Conservation (phyloP, 345 rosid species). For the Cardiospermum halicacabum region DNA sequence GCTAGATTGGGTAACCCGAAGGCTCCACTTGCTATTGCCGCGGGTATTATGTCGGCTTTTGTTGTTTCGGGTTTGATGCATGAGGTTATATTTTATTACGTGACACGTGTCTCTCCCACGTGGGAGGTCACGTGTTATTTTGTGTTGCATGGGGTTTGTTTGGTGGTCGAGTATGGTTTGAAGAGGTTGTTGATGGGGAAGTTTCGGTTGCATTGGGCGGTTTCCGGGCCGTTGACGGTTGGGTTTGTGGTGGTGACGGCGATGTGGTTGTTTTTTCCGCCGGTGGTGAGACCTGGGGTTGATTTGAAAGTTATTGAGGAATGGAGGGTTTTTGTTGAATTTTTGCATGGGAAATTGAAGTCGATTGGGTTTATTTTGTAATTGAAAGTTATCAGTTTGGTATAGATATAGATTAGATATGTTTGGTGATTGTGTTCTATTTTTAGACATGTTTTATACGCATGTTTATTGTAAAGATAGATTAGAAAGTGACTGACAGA, state of each 20-base stretch:
- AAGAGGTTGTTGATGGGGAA: conserved; percentile 15
- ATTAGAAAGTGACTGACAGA: too few relatives aligned
- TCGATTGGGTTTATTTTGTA: too few relatives aligned
- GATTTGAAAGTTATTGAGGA: conserved; percentile 15
- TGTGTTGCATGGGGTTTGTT: conserved; percentile 30
- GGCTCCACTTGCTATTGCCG: neutral
- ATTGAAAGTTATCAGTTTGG: too few relatives aligned
- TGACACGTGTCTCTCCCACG: conserved; percentile 23
- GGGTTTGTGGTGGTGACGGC: conserved; percentile 29
- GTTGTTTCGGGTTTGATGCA: conserved; percentile 30
- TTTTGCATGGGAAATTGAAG: too few relatives aligned
- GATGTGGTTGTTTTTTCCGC: conserved; percentile 43
- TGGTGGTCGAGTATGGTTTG: conserved; percentile 23
- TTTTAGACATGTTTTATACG: too few relatives aligned
- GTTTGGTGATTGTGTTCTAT: too few relatives aligned
- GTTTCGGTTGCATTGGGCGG: conserved; percentile 17
- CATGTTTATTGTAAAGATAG: too few relatives aligned
- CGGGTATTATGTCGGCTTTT: conserved; percentile 14
- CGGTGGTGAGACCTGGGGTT: conserved; percentile 15
- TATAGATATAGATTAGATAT: too few relatives aligned
- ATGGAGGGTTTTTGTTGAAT: conserved; percentile 7
- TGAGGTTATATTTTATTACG: conserved; percentile 22
- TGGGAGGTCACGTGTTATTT: conserved; percentile 34
- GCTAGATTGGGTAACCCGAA: neutral
- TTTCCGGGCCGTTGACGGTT: conserved; percentile 23